A percentile compares a stretch with the other conserved stretches of the same genome.
These are phyloP conservation scores for Lumnitzera littorea DNA, from an alignment of 345 rosid genomes.

Conservation along the genomic window DNA sequence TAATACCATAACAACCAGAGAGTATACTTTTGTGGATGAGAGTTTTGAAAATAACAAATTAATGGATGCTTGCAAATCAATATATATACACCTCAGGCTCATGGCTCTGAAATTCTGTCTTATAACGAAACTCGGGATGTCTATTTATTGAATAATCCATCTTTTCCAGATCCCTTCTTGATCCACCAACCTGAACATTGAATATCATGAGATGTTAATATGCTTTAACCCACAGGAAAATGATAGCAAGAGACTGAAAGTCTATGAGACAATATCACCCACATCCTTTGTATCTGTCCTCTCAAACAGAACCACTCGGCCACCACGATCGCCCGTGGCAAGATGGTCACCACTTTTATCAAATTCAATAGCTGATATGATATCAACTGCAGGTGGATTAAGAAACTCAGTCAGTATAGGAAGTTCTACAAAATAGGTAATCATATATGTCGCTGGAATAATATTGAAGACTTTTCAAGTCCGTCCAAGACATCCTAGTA, in stretches of 20 bases:
- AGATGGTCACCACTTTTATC: slow-evolving; percentile 97
- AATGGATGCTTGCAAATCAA: slow-evolving; percentile 2
- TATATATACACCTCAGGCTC: slow-evolving; percentile 82
- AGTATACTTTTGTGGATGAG: background rate
- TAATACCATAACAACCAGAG: background rate
- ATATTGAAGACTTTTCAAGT: too few relatives aligned
- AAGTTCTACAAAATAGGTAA: too few relatives aligned
- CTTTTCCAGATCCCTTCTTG: slow-evolving; percentile 76
- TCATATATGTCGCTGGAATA: too few relatives aligned
- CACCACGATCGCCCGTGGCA: slow-evolving; percentile 99
- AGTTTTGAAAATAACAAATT: slow-evolving; percentile 5
- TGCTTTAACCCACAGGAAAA: slow-evolving; percentile 1
- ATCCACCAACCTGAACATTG: slow-evolving; percentile 57
- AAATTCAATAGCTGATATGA: slow-evolving; percentile 97
- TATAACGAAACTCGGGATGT: slow-evolving; percentile 99
- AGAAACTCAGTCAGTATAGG: background rate
- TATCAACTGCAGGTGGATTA: slow-evolving; percentile 67
- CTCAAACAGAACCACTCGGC: slow-evolving; percentile 98
- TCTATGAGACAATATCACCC: slow-evolving; percentile 17
- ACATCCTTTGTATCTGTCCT: slow-evolving; percentile 82
- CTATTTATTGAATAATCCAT: slow-evolving; percentile 50
- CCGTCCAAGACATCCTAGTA: too few relatives aligned
- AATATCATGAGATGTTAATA: slow-evolving; percentile 1
- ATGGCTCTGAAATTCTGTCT: slow-evolving; percentile 99
- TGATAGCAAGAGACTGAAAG: slow-evolving; percentile 3